Evolutionary conservation across 148 eudicot genomes (phyloP), one percentile per base, ranked within the genome.

Genomic region (Spergularia bocconei): DNA sequence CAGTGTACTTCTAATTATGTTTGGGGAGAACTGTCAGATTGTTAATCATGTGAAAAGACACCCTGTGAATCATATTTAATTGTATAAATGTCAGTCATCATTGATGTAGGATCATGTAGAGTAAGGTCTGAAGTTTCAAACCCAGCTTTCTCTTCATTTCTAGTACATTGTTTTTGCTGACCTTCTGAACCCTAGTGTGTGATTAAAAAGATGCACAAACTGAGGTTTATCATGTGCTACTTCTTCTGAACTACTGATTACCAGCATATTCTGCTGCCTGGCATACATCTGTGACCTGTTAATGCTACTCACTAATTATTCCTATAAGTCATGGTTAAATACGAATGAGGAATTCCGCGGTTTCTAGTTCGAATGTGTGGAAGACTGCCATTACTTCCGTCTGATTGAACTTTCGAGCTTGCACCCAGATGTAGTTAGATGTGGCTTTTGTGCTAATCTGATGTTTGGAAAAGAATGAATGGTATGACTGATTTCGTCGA

Each of bases 81-180:
- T 68, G 67, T 68, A 21, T 17, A 76, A 29, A 56, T 76, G 79
- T 68, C 79, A 68, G 79, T 76, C 52, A 76, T 76, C 79, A 76
- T 76, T 68, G 57, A 68, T 68, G 56, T 68, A 68, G 56, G 56
- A 68, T 68, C 56, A 25, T 68, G 71, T 50, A 68, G 7, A 39
- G 39, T 21, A 7, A 14, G 23, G n/a, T 8, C 11, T 6, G 8
- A 57, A 6, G 10, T 8, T 4, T 21, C 63, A 11, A 21, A 20
- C 63, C 25, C 63, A 20, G 63, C 21, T 4, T 23, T 3, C 63
- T 11, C 20, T 8, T 29, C 21, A 13, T 3, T 29, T 11, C 29
- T 19, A 15, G 19, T 19, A 58, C 25, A 19, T 58, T 19, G 19
- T 19, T 7, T 56, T 58, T n/a, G 19, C 62, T 44, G 48, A 44